Evolutionary conservation across 1,284 basidiomycete genomes (phyloP).

Genomic region (Irpex rosettiformis): DNA sequence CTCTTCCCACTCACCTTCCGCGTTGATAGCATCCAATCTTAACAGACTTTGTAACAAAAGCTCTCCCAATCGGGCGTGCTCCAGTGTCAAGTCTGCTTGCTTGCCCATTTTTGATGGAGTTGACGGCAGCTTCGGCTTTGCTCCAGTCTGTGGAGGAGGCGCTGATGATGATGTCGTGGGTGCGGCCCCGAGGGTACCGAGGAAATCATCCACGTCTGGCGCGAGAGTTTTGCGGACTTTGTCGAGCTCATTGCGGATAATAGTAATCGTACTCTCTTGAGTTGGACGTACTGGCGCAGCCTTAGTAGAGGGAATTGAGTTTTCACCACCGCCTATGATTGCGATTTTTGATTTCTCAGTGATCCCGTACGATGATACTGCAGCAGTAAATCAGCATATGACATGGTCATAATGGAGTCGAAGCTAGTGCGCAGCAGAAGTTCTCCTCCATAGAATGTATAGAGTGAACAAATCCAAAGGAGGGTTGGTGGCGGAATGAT

Average conservation of each 20-base stretch:
- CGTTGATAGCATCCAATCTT: conserved; percentile 67
- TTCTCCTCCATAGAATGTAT: not conserved
- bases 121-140: conserved; percentile 7
- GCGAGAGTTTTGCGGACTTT: conserved; percentile 49
- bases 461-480: not conserved
- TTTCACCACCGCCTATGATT: conserved; percentile 47
- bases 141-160: conserved; percentile 15
- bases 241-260: conserved; percentile 59
- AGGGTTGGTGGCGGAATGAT: not conserved
- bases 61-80: conserved; percentile 65
- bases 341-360: conserved; percentile 58
- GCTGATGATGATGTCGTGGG: conserved; percentile 19
- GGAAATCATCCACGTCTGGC: conserved; percentile 54
- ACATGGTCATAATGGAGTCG: not conserved
- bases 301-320: conserved; percentile 23
- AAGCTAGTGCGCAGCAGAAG: not conserved
- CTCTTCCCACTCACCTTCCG: conserved; percentile 66
- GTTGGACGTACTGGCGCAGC: conserved; percentile 33
- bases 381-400: conserved; percentile 14
- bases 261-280: conserved; percentile 48
- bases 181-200: conserved; percentile 34
- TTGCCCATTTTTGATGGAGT: conserved; percentile 12
- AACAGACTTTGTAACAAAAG: conserved; percentile 74
- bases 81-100: conserved; percentile 31
- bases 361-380: conserved; percentile 66